Base-by-base conservation (phyloP, 371 early-diverging fungal species). In the Quaeritorhiza haematococci region DNA sequence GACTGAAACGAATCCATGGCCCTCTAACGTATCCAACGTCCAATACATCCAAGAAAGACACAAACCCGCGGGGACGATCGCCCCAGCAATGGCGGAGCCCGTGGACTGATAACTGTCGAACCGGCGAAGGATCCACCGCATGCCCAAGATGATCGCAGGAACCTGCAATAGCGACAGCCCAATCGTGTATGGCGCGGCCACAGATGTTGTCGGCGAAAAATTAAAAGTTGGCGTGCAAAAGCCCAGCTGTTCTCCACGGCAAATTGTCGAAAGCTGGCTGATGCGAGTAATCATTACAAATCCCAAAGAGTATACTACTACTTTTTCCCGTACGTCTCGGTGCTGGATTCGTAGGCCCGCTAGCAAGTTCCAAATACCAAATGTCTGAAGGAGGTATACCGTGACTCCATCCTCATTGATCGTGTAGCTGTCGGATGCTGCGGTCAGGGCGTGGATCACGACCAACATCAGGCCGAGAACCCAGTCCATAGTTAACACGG, bases 341-440 rank as follows among this genome's bases (percentile, higher is more conserved):
- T 33, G 21, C 34, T 10, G 53, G 61, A 17, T 42, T 21, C 33
- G 5, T 56, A 44, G 3, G 72, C 24, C 29, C 58, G 50, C 49
- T 24, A 67, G 62, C 23, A 79, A 51, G 1, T 72, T 62, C 19
- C 79, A 65, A 41, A 83, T 56, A 0, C 83, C 78, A 56, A 82
- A 80, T 0, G 84, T 74, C 61, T 84, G 85, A n/a, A 79, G 61
- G 17, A 89, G 69, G 57, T 75, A 80, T 1, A 76, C 67, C 19
- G 84, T 82, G 24, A 84, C 78, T 35, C 79, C 71, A 62, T 94
- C 93, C 72, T 96, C 94, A 77, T 79, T 85, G 33, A 93, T 78
- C 0, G 90, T 92, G 66, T 82, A 92, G 59, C 91, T 91, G 71
- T 94, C 92, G 7, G 94, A 94, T 0, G 84, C 85, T 48, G 90